A percentile compares a stretch with the other conserved stretches of the same genome.
phyloP scores from a whole-genome alignment of 345 rosid genomes.

The Rhizophora mangle region DNA sequence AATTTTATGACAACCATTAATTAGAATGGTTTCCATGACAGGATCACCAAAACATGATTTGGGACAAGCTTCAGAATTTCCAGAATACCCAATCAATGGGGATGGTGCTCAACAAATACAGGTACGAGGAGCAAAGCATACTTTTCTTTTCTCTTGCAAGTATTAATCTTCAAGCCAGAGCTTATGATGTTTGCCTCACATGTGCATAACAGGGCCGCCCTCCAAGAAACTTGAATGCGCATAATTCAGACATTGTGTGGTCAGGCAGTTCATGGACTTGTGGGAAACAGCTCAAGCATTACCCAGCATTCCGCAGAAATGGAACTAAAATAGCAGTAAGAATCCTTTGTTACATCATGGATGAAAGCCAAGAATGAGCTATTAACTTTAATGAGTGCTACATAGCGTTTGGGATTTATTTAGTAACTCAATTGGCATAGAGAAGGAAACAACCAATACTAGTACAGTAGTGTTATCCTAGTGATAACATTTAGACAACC shows the following conservation, averaged over 20 bases:
- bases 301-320: conserved; percentile 77
- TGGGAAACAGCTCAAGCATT: conserved; percentile 92
- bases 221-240: conserved; percentile 49
- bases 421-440: not conserved
- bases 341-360: conserved; percentile 8
- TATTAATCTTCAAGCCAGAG: conserved; percentile 8
- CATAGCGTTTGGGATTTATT: not conserved
- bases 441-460: not conserved
- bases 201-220: conserved; percentile 43
- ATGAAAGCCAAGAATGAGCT: not conserved
- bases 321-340: conserved; percentile 82
- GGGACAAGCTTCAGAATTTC: conserved; percentile 44
- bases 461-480: not conserved
- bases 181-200: conserved; percentile 14
- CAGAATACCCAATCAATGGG: conserved; percentile 40
- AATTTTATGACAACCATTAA: not conserved
- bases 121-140: conserved; percentile 35
- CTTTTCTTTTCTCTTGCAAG: conserved; percentile 14
- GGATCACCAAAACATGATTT: conserved; percentile 55
- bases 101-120: conserved; percentile 41
- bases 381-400: not conserved
- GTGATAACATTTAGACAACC: not conserved
- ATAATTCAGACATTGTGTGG: conserved; percentile 76
- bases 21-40: conserved; percentile 26
- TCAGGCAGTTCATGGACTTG: conserved; percentile 81